Evolutionary conservation across 2,329 filamentous ascomycete genomes (phyloP).

Genomic region (Gyromitra esculenta): DNA sequence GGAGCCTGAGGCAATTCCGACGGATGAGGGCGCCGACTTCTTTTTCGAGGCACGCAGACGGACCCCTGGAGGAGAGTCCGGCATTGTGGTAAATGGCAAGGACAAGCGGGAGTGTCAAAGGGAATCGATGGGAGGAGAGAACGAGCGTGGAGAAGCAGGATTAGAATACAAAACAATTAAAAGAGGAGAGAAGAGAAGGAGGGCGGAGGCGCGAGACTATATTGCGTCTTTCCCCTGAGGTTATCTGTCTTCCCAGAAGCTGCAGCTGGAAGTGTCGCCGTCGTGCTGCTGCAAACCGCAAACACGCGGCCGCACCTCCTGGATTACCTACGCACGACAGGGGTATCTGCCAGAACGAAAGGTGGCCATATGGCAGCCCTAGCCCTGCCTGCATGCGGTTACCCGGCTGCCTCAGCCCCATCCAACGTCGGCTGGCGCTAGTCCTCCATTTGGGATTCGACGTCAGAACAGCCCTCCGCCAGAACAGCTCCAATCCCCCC

Average conservation of each 20-base stretch:
- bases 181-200: slow-evolving; percentile 18
- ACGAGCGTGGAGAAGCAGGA: slow-evolving; percentile 24
- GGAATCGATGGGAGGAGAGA: slow-evolving; percentile 12
- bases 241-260: slow-evolving; percentile 11
- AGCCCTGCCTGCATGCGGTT: slow-evolving; percentile 1
- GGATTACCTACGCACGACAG: slow-evolving; percentile 7
- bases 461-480: not conserved
- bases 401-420: slow-evolving; percentile 29
- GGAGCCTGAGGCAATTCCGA: slow-evolving; percentile 47
- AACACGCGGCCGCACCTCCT: slow-evolving; percentile 36
- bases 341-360: slow-evolving; percentile 32
- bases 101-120: slow-evolving; percentile 16
- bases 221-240: slow-evolving; percentile 14
- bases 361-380: slow-evolving; percentile 44
- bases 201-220: slow-evolving; percentile 11
- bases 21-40: slow-evolving; percentile 50
- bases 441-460: not conserved
- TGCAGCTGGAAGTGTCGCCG: not conserved
- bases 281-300: not conserved
- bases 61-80: slow-evolving; percentile 55
- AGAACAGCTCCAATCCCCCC: slow-evolving; percentile 1
- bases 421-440: slow-evolving; percentile 22
- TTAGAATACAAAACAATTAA: slow-evolving; percentile 44
- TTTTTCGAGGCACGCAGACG: slow-evolving; percentile 56
- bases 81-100: slow-evolving; percentile 50